Conservation (phyloP, 2,329 filamentous ascomycete species). For the Penicillium aurantiogriseum region DNA sequence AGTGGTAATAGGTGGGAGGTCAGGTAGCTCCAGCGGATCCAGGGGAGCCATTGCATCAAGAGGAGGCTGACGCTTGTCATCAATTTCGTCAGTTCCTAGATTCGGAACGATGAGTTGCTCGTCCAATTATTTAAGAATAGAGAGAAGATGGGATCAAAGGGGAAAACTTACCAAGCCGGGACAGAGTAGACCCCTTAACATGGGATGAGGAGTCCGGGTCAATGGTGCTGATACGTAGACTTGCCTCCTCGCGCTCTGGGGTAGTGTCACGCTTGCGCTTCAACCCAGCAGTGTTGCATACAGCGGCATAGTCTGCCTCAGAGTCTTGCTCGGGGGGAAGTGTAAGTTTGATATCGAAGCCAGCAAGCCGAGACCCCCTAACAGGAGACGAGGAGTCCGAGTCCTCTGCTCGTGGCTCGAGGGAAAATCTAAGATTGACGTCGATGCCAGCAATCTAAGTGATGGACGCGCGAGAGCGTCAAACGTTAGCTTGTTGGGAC, state of each 20-base stretch:
- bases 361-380: too few species aligned
- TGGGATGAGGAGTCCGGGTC: background rate
- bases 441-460: background rate
- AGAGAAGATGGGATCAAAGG: background rate
- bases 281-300: background rate
- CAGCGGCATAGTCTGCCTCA: background rate
- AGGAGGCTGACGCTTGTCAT: too few species aligned
- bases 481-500: background rate
- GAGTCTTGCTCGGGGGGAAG: too few species aligned
- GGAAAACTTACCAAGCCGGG: background rate
- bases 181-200: background rate
- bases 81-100: background rate
- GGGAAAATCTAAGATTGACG: too few species aligned
- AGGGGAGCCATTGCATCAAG: background rate
- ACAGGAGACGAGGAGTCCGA: too few species aligned
- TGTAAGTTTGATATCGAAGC: too few species aligned
- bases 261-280: background rate
- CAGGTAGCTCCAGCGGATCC: background rate
- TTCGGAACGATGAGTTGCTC: background rate
- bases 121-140: background rate
- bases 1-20: too few species aligned
- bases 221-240: too few species aligned
- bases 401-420: too few species aligned
- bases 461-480: background rate
- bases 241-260: background rate